phyloP scores from a whole-genome alignment of 306 rosid species.

The Vigna hirtella region DNA sequence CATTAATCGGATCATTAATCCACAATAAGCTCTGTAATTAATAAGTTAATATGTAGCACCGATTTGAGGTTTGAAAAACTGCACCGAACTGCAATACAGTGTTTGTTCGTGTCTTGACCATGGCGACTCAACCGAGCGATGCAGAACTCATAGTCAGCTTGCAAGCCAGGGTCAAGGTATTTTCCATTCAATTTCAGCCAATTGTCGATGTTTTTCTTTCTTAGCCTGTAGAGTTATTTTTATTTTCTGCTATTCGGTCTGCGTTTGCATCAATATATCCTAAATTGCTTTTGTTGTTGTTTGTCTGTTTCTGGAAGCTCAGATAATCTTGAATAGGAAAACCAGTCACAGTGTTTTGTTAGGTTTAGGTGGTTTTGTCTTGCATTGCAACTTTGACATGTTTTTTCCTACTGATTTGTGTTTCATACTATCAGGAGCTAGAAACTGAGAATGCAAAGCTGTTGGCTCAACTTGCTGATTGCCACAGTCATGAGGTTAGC shows the following conservation, averaged over 20 bases:
- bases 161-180: slow-evolving; percentile 70
- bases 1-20: too few relatives aligned
- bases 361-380: slow-evolving; percentile 10
- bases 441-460: slow-evolving; percentile 72
- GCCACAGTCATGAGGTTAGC: slow-evolving; percentile 63
- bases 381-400: not conserved
- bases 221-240: too few relatives aligned
- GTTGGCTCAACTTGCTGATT: slow-evolving; percentile 62
- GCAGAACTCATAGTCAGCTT: slow-evolving; percentile 49
- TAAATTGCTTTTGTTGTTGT: not conserved
- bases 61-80: slow-evolving; percentile 1
- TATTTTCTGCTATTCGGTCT: not conserved
- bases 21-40: not conserved
- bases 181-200: slow-evolving; percentile 5
- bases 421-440: slow-evolving; percentile 58
- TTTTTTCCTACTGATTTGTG: slow-evolving; percentile 23
- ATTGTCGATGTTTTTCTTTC: not conserved
- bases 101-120: slow-evolving; percentile 22
- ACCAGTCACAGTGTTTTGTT: not conserved
- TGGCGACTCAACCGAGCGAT: slow-evolving; percentile 54
- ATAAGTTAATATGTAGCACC: too few relatives aligned
- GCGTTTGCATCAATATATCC: not conserved
- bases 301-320: slow-evolving; percentile 2
- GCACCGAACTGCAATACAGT: not conserved
- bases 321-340: not conserved